A percentile compares a stretch with the other conserved stretches of the same genome.
phyloP scores from a whole-genome alignment of 768 basidiomycete species.

The Dacryopinax primogenitus region DNA sequence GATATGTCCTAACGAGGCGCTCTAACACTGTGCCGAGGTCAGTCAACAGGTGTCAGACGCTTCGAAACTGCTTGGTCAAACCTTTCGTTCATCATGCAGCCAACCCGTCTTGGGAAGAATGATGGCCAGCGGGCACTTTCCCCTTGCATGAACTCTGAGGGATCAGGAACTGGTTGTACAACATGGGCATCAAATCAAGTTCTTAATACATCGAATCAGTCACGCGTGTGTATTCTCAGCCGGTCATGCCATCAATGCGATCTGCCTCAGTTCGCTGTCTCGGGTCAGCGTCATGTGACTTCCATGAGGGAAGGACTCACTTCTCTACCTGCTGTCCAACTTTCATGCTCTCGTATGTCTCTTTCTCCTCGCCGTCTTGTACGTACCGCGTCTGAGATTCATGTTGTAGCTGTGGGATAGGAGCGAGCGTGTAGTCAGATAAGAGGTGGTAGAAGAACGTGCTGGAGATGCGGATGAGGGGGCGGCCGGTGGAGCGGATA shows the following conservation, averaged over 20 bases:
- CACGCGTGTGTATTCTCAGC: background rate
- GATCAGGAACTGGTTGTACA: too few relatives aligned
- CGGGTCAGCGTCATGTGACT: background rate
- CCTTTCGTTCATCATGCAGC: too few relatives aligned
- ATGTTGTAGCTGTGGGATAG: constrained; percentile 42
- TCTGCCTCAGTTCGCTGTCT: constrained; percentile 62
- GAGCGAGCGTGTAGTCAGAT: constrained; percentile 65
- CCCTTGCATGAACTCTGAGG: too few relatives aligned
- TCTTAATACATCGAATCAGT: too few relatives aligned
- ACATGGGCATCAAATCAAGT: too few relatives aligned
- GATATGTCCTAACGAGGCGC: too few relatives aligned
- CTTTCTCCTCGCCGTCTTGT: constrained; percentile 34
- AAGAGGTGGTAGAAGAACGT: constrained; percentile 94
- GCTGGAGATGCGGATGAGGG: constrained; percentile 86
- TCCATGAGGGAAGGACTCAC: constrained; percentile 32
- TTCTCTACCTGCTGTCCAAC: constrained; percentile 82
- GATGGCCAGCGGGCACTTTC: too few relatives aligned
- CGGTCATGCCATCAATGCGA: constrained; percentile 61
- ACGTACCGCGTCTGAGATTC: constrained; percentile 38
- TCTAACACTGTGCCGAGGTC: too few relatives aligned
- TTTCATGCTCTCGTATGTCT: constrained; percentile 57
- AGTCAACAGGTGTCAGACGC: too few relatives aligned
- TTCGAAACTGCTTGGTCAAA: too few relatives aligned
- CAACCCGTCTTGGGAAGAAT: too few relatives aligned
- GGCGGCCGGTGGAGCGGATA: constrained; percentile 41